phyloP scores from a whole-genome alignment of 2,329 filamentous ascomycete species.

The Penicillium sp. region DNA sequence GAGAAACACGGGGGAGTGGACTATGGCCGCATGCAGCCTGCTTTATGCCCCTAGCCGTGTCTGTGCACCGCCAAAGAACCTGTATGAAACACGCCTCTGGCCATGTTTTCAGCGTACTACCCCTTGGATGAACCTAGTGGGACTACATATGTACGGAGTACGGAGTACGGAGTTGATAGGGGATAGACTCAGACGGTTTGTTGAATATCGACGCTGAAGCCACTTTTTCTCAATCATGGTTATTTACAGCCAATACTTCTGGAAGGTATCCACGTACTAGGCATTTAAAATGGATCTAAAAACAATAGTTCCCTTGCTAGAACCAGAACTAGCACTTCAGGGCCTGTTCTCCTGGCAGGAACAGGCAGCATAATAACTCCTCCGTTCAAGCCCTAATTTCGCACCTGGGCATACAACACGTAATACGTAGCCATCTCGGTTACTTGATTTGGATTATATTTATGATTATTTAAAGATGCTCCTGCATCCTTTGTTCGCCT shows the following conservation, averaged over 20 bases:
- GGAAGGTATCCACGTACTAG: background rate
- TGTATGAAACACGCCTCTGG: background rate
- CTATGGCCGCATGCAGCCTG: background rate
- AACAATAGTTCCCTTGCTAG: background rate
- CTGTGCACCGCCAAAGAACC: background rate
- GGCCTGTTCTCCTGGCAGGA: background rate
- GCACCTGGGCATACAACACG: background rate
- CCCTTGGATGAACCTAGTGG: background rate
- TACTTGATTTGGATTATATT: background rate
- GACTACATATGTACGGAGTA: background rate
- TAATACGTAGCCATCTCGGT: background rate
- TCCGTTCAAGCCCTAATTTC: background rate
- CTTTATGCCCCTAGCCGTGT: constrained; percentile 13
- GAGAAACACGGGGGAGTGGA: background rate
- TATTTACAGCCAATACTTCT: background rate
- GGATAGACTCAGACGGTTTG: background rate
- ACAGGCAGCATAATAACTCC: background rate
- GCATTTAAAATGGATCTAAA: background rate
- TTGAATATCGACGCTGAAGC: background rate
- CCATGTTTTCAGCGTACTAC: background rate
- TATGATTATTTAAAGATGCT: background rate
- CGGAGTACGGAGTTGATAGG: no score
- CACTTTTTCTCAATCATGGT: background rate
- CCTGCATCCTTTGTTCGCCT: background rate
- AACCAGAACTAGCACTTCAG: background rate